Base-by-base conservation (phyloP, 2,329 filamentous ascomycete genomes). In the Clonostachys byssicola region DNA sequence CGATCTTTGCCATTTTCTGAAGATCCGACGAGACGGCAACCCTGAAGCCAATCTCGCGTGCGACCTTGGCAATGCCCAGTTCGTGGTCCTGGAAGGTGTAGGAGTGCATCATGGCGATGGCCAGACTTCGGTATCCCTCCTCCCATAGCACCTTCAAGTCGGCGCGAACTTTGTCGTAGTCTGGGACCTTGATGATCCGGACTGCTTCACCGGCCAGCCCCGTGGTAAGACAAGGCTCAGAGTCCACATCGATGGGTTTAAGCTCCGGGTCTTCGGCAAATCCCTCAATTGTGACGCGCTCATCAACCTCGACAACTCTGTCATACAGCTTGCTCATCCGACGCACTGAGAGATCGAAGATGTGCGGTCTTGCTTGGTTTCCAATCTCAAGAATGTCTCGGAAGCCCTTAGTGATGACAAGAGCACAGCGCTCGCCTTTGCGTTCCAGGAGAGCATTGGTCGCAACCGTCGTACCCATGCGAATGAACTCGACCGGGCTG, bases 381-480 rank as follows among this genome's bases (percentile, higher is more conserved):
- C 86, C 86, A 54, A 90, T 89, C 23, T 78, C 75, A 6, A 89
- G 67, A 52, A 85, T 84, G 57, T 90, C 86, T 51, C 81, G 80
- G 68, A 89, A 89, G 0, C 86, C 86, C 48, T 81, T 83, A 2
- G 85, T 89, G 1, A 86, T 83, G 3, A 90, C 73, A 56, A 90
- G 74, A 0, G 84, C 86, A 53, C 86, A 84, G 36, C 76, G 75
- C 56, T 88, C 85, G 20, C 86, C 86, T 60, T 89, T 89, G 38
- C 86, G 69, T 59, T 90, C 86, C 2, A 90, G 67, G 14, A 90
- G 66, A 2, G 86, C 86, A 61, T 90, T 90, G 0, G 86, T 90
- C 2, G 86, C 86, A 3, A 90, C 86, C 1, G 86, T 90, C 1
- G 86, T 90, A n/a, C 86, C 86, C 43, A 45, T 45, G 2, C 43